Evolutionary conservation across 345 rosid species (phyloP).

Genomic region (Draba incana): DNA sequence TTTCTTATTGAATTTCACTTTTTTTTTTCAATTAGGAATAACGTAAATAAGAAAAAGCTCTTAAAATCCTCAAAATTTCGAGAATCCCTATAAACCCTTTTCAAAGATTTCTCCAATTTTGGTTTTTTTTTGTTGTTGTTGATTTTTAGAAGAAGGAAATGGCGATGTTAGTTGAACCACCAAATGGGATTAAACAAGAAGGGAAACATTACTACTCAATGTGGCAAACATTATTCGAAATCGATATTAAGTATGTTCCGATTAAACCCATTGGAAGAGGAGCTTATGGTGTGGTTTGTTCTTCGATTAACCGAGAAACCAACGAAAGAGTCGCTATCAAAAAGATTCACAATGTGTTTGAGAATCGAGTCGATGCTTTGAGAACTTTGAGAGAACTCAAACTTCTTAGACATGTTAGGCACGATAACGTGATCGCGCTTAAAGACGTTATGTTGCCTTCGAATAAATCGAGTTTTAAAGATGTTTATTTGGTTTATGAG

Average conservation of each 20-base stretch:
- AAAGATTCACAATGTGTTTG: conserved; percentile 83
- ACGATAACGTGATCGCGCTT: conserved; percentile 77
- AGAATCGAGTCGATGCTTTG: conserved; percentile 62
- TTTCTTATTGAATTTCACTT: conserved; percentile 13
- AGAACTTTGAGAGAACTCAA: conserved; percentile 79
- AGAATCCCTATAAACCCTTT: conserved; percentile 28
- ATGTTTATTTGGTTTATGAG: conserved; percentile 89
- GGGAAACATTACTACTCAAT: conserved; percentile 86
- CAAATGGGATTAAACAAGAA: conserved; percentile 58
- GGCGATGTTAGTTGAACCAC: conserved; percentile 90
- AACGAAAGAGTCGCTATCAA: conserved; percentile 86
- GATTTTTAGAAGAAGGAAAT: conserved; percentile 43
- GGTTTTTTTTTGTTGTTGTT: not conserved
- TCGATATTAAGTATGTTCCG: conserved; percentile 81
- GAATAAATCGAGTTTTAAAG: conserved; percentile 60
- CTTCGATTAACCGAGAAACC: conserved; percentile 75
- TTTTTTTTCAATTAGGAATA: conserved; percentile 18
- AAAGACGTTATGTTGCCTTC: conserved; percentile 87
- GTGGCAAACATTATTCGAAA: conserved; percentile 88
- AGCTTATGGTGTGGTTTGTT: conserved; percentile 86
- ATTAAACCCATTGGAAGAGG: conserved; percentile 90
- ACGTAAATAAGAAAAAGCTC: conserved; percentile 36
- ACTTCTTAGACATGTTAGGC: conserved; percentile 77
- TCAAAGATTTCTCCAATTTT: conserved; percentile 1
- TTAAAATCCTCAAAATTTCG: conserved; percentile 13